Percentiles rank a stretch among this genome's conserved stretches.
phyloP scores from a whole-genome alignment of 306 rosid genomes.

The Begonia masoniana region DNA sequence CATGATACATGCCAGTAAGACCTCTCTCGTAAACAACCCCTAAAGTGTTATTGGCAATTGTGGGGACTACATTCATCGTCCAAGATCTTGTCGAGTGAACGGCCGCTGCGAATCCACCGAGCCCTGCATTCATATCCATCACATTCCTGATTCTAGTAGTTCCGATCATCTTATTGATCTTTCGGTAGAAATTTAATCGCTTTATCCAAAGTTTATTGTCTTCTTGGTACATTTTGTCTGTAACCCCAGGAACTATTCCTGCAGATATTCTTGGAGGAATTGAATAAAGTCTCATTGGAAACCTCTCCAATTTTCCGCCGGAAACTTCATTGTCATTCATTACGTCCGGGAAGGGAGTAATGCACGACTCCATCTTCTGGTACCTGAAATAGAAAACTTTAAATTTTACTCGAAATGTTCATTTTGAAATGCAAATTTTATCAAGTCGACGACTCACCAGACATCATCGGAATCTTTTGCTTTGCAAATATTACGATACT shows the following conservation, averaged over 20 bases:
- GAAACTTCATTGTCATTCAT: conserved; percentile 48
- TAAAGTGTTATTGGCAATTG: conserved; percentile 62
- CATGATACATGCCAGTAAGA: conserved; percentile 87
- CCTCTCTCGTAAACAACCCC: conserved; percentile 93
- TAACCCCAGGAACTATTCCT: conserved; percentile 59
- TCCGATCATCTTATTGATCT: conserved; percentile 58
- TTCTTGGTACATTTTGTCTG: conserved; percentile 61
- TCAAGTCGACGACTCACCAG: conserved; percentile 43
- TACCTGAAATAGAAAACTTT: conserved; percentile 33
- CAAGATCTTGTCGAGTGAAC: conserved; percentile 72
- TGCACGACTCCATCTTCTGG: conserved; percentile 63
- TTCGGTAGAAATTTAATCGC: conserved; percentile 51
- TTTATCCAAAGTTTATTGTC: conserved; percentile 80
- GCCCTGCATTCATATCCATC: conserved; percentile 98
- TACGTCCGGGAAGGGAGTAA: conserved; percentile 68
- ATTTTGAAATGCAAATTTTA: too few species aligned
- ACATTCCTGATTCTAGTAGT: conserved; percentile 63
- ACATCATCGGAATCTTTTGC: conserved; percentile 58
- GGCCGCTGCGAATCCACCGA: conserved; percentile 95
- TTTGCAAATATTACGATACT: conserved; percentile 32
- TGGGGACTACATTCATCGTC: conserved; percentile 95
- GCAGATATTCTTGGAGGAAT: conserved; percentile 73
- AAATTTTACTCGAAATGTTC: too few species aligned
- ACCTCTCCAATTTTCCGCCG: conserved; percentile 73
- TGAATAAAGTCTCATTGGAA: conserved; percentile 73